Percentiles rank a stretch among this genome's conserved stretches.
Evolutionary conservation across 2,329 filamentous ascomycete genomes (phyloP).

Genomic region (Helotiales sp.): DNA sequence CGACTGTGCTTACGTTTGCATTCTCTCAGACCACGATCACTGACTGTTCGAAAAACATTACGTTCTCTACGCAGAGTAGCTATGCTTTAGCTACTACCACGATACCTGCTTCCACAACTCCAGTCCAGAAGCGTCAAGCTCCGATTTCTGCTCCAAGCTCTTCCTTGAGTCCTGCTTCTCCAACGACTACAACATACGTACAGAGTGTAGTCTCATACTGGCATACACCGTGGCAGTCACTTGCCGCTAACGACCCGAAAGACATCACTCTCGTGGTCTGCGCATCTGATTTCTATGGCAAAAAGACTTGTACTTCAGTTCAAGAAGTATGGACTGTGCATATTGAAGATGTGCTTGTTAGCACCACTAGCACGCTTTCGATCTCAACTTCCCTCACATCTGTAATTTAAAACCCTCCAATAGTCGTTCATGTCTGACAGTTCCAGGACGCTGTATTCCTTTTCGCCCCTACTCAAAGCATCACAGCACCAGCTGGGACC

Average conservation of each 20-base stretch:
- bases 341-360: slow-evolving; percentile 19
- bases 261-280: slow-evolving; percentile 25
- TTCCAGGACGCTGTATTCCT: slow-evolving; percentile 19
- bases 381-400: slow-evolving; percentile 22
- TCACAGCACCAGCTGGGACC: slow-evolving; percentile 17
- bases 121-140: not conserved
- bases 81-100: slow-evolving; percentile 23
- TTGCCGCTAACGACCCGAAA: slow-evolving; percentile 21
- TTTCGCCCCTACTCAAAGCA: slow-evolving; percentile 16
- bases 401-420: slow-evolving; percentile 11
- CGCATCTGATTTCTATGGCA: slow-evolving; percentile 6
- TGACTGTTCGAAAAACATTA: slow-evolving; percentile 28
- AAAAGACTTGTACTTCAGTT: slow-evolving; percentile 16
- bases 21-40: slow-evolving; percentile 26
- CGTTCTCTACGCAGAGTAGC: slow-evolving; percentile 28
- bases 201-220: slow-evolving; percentile 29
- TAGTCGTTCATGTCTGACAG: not conserved
- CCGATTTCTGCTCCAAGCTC: not conserved
- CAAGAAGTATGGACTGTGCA: slow-evolving; percentile 28
- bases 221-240: slow-evolving; percentile 29
- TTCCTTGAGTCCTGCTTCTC: not conserved
- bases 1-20: slow-evolving; percentile 25
- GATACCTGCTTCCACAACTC: not conserved
- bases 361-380: slow-evolving; percentile 18
- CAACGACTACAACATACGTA: slow-evolving; percentile 16